These are phyloP conservation scores for Parafenestella ontariensis DNA, from an alignment of 2,329 filamentous ascomycete genomes.

Conservation along the genomic window DNA sequence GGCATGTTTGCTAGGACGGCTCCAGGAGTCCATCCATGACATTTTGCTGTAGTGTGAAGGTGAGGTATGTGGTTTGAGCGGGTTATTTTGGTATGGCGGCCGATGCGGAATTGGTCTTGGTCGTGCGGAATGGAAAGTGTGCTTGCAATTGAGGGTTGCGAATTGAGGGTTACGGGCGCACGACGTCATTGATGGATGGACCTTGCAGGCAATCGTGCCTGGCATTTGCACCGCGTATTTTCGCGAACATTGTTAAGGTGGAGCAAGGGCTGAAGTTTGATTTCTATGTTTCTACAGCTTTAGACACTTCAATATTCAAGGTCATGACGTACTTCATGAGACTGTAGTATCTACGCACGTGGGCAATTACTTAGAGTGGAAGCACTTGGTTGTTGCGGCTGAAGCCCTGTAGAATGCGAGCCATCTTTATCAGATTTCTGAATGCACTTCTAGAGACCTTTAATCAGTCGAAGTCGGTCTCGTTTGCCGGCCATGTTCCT, in stretches of 20 bases:
- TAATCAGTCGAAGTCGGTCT: background rate
- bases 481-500: background rate
- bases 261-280: background rate
- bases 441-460: background rate
- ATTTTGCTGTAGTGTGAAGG: conserved; percentile 39
- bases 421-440: background rate
- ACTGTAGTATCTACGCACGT: background rate
- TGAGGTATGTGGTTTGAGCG: background rate
- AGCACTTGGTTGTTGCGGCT: background rate
- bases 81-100: background rate
- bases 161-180: conserved; percentile 17
- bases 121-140: background rate
- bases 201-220: background rate
- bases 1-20: conserved; percentile 51
- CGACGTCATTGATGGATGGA: conserved; percentile 34
- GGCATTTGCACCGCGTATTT: background rate
- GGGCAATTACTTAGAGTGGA: background rate
- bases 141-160: conserved; percentile 4
- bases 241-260: background rate
- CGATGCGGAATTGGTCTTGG: background rate
- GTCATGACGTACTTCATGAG: conserved; percentile 2
- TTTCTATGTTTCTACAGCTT: background rate
- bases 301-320: background rate
- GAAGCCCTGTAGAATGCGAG: background rate
- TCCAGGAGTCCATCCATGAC: conserved; percentile 60